Evolutionary conservation across 768 basidiomycete genomes (phyloP), one percentile per base, ranked within the genome.

Genomic region (Calocybe indica): DNA sequence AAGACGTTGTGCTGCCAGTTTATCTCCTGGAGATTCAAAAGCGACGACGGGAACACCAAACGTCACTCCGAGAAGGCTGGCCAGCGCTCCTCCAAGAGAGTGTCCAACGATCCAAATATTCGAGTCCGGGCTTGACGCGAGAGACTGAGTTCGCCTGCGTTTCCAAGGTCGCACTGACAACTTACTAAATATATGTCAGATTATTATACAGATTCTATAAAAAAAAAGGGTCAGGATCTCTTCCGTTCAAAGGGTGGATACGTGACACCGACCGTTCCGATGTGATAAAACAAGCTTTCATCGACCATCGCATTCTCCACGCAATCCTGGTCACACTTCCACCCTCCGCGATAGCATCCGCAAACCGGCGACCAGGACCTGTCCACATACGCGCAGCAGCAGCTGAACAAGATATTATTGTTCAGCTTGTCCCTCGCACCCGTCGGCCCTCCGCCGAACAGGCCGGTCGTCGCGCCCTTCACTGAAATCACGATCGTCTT

Each of bases 321-420:
- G 60, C 94, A 98, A 22, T 75, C 70, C 58, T 82, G 74, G 56
- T 90, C 79, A 64, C 94, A 98, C 57, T 83, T 85, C 77, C 82
- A 85, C 5, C 84, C 83, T 7, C 83, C 76, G 45, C 76, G 72
- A 64, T 87, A 86, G 63, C 94, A 98, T 48, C 81, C 88, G 64
- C 94, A 98, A 14, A 97, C 94, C 0, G 90, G 79, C 40, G 86
- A 81, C 94, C 94, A 98, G 12, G 88, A 81, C 82, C 90, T 94
- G 59, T 89, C 90, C 30, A 96, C 78, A n/a, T 81, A 70, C 0
- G 94, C 94, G 63, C 94, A 98, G 65, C 94, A 98, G 61, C 94
- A 98, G 52, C 84, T 86, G 64, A 94, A 95, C 49, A 96, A 66
- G 5, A 96, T 63, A 55, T 94, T 97, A 62, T 97, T 93, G 69